Conservation (phyloP, 805 yeast species). For the Kodamaea kakaduensis region DNA sequence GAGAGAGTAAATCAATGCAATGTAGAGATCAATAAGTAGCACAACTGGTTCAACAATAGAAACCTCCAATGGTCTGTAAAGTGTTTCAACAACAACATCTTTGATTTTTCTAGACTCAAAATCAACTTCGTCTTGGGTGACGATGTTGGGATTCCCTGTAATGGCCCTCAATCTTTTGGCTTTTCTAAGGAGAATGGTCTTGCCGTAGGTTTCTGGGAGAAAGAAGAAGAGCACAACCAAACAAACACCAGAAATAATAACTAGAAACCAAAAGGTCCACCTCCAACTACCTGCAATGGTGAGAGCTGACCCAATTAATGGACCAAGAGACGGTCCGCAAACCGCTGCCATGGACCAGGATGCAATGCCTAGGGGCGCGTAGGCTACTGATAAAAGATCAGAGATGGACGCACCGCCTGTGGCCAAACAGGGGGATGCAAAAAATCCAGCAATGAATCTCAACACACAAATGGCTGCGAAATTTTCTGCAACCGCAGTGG, state of each 20-base stretch:
- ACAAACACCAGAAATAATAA: slow-evolving; percentile 37
- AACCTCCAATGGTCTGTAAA: slow-evolving; percentile 49
- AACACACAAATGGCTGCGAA: slow-evolving; percentile 48
- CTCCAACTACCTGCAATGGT: slow-evolving; percentile 46
- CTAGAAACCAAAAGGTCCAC: slow-evolving; percentile 51
- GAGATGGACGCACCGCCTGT: slow-evolving; percentile 57
- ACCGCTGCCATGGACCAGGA: slow-evolving; percentile 53
- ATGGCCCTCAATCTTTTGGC: slow-evolving; percentile 44
- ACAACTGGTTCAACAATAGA: slow-evolving; percentile 54
- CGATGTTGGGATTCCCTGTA: slow-evolving; percentile 48
- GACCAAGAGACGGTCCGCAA: slow-evolving; percentile 54
- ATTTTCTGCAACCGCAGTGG: slow-evolving; percentile 48
- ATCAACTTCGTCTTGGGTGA: slow-evolving; percentile 37
- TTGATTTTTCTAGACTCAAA: slow-evolving; percentile 18
- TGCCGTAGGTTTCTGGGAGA: slow-evolving; percentile 49
- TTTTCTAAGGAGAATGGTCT: slow-evolving; percentile 44
- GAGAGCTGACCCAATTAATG: slow-evolving; percentile 50
- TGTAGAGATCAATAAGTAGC: slow-evolving; percentile 48
- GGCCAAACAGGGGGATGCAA: slow-evolving; percentile 44
- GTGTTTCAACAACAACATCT: slow-evolving; percentile 23
- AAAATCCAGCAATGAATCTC: slow-evolving; percentile 53
- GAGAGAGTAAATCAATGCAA: slow-evolving; percentile 50
- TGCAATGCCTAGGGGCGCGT: slow-evolving; percentile 45
- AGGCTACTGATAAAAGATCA: slow-evolving; percentile 43
- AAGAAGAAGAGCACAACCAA: slow-evolving; percentile 29